Conservation (phyloP, 768 basidiomycete genomes). For the Leccinum subtestaceum region DNA sequence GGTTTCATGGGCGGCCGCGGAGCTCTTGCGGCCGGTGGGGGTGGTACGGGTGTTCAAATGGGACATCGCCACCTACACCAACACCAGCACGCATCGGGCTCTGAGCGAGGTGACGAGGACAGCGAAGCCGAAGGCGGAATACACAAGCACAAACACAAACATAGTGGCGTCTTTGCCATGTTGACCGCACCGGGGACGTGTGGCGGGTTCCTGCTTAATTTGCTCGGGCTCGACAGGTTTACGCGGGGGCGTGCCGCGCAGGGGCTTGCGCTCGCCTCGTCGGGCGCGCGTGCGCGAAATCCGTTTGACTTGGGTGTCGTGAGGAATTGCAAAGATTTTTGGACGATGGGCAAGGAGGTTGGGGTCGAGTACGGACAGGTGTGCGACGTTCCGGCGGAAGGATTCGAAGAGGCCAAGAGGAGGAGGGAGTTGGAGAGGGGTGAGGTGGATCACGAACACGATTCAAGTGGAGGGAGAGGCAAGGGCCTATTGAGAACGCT, state of each 20-base stretch:
- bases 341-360: slow-evolving; percentile 80
- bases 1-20: slow-evolving; percentile 97
- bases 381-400: slow-evolving; percentile 87
- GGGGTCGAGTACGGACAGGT: slow-evolving; percentile 88
- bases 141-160: slow-evolving; percentile 47
- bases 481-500: slow-evolving; percentile 38
- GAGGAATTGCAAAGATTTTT: slow-evolving; percentile 90
- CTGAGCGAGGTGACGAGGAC: slow-evolving; percentile 50
- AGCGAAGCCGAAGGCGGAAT: slow-evolving; percentile 30
- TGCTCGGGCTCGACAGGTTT: slow-evolving; percentile 92
- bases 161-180: slow-evolving; percentile 35
- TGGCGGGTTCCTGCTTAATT: slow-evolving; percentile 74
- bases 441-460: slow-evolving; percentile 45
- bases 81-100: slow-evolving; percentile 26
- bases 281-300: slow-evolving; percentile 64
- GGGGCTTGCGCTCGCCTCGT: slow-evolving; percentile 69
- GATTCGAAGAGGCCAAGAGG: slow-evolving; percentile 72
- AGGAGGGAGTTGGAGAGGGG: slow-evolving; percentile 49
- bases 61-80: slow-evolving; percentile 58
- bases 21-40: slow-evolving; percentile 55
- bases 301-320: slow-evolving; percentile 86
- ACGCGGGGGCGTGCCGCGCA: slow-evolving; percentile 87
- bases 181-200: slow-evolving; percentile 33
- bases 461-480: slow-evolving; percentile 36
- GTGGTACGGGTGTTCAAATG: slow-evolving; percentile 58